Evolutionary conservation across 164 flowering plant genomes (phyloP), one percentile per base, ranked within the genome.

Genomic region (Berberis vulgaris): DNA sequence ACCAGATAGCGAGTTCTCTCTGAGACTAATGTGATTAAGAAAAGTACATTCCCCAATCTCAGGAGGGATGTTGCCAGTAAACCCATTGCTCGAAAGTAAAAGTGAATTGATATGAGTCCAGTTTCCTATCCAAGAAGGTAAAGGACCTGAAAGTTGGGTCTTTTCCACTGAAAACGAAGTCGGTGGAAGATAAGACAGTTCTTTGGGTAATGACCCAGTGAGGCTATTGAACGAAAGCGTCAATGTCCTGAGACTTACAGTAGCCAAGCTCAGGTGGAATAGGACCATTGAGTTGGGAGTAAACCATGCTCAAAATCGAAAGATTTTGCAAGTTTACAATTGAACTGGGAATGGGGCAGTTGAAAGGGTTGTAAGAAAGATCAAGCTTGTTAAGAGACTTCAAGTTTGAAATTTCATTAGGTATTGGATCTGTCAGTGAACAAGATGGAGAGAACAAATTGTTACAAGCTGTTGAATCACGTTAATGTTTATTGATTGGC

Each of bases 71-170:
- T 49, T n/a, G 7, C 96, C 90, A 0, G 78, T 67, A 67, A 88
- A 85, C 12, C 66, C 74, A 57, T 88, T 86, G 65, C 72, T 77
- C 0, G 85, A 70, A 4, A 89, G 81, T 72, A 85, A 66, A 8
- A 89, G 59, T 0, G 92, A 80, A 13, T 81, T 78, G 4, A 81
- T 67, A n/a, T 53, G 55, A 4, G 69, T 66, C 96, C 86, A 89
- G 49, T 73, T 80, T 11, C 90, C 92, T 43, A 89, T 43, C 96
- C 92, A 86, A 42, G 81, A 60, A 9, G 96, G 96, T 73, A 88
- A 67, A 2, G 81, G 62, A 6, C 96, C 92, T 0, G 83, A 82
- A 72, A 88, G 82, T 64, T 70, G 74, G 68, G 86, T 89, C 78
- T 71, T 76, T 49, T 89, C 92, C 2, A 79, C 88, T 3, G 88